These are phyloP conservation scores for Phytopythium boreale DNA, from an alignment of 352 stramenopile genomes.

Conservation along the genomic window DNA sequence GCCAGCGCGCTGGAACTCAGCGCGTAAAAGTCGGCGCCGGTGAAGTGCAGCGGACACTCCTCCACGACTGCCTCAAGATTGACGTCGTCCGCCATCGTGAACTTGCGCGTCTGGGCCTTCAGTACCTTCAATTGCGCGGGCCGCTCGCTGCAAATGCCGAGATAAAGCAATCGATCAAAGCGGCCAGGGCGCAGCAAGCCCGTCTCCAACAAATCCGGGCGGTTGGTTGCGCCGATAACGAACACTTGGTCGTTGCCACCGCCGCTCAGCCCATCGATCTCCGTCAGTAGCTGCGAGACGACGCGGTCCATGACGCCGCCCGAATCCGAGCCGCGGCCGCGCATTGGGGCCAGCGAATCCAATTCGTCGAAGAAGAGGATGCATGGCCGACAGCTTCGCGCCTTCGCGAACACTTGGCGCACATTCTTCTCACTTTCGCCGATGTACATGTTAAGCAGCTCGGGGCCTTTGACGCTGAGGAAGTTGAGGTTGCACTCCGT, in stretches of 20 bases:
- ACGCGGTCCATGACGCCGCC: constrained; percentile 95
- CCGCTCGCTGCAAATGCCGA: constrained; percentile 79
- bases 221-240: constrained; percentile 96
- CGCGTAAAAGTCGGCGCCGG: constrained; percentile 82
- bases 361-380: constrained; percentile 95
- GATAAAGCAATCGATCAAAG: constrained; percentile 80
- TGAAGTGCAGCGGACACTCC: constrained; percentile 71
- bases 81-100: constrained; percentile 54
- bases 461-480: constrained; percentile 94
- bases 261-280: constrained; percentile 91
- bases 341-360: constrained; percentile 87
- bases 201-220: constrained; percentile 95
- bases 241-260: constrained; percentile 87
- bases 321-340: constrained; percentile 85
- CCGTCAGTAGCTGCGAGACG: constrained; percentile 94
- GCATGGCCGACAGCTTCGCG: constrained; percentile 75
- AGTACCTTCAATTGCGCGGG: constrained; percentile 78
- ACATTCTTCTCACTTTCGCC: constrained; percentile 97
- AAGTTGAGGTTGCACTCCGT: constrained; percentile 96
- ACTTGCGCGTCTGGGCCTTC: constrained; percentile 81
- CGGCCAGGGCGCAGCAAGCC: constrained; percentile 92
- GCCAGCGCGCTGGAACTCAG: constrained; percentile 74
- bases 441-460: constrained; percentile 98
- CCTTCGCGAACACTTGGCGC: constrained; percentile 91
- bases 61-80: constrained; percentile 61